A percentile compares a stretch with the other conserved stretches of the same genome.
These are phyloP conservation scores for Chrysoporthe austroafricana DNA, from an alignment of 2,329 filamentous ascomycete species.

Conservation along the genomic window DNA sequence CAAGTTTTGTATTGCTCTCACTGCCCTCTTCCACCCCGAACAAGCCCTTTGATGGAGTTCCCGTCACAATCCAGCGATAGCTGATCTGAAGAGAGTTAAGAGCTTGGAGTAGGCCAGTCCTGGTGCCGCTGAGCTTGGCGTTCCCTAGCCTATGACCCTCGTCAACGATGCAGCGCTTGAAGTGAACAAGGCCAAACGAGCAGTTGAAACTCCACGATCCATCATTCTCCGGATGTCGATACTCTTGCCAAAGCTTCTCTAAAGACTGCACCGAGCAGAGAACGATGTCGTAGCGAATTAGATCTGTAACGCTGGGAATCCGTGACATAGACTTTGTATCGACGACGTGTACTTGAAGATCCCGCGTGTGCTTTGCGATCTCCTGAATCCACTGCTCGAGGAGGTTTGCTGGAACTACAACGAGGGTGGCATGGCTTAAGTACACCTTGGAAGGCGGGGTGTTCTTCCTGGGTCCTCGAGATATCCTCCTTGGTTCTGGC, in stretches of 20 bases:
- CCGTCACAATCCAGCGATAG: slow-evolving; percentile 85
- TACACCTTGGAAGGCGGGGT: slow-evolving; percentile 54
- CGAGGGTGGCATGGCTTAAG: slow-evolving; percentile 71
- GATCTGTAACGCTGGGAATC: slow-evolving; percentile 60
- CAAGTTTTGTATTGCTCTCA: slow-evolving; percentile 27
- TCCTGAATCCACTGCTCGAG: slow-evolving; percentile 83
- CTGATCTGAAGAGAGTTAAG: slow-evolving; percentile 64
- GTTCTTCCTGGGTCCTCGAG: slow-evolving; percentile 40
- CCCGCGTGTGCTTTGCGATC: slow-evolving; percentile 74
- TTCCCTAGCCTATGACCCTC: slow-evolving; percentile 87
- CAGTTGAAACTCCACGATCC: slow-evolving; percentile 48
- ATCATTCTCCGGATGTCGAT: slow-evolving; percentile 41
- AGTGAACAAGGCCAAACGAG: slow-evolving; percentile 73
- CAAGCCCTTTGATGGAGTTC: slow-evolving; percentile 83
- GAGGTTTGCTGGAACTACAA: slow-evolving; percentile 83
- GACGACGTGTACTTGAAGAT: slow-evolving; percentile 68
- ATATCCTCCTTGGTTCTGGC: slow-evolving; percentile 44
- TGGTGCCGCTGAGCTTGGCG: slow-evolving; percentile 51
- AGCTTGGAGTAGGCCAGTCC: slow-evolving; percentile 58
- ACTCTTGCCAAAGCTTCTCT: slow-evolving; percentile 60
- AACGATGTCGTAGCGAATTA: slow-evolving; percentile 74
- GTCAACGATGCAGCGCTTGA: slow-evolving; percentile 88
- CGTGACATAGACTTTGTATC: slow-evolving; percentile 47
- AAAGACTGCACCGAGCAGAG: slow-evolving; percentile 77
- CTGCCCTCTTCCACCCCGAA: slow-evolving; percentile 67